Evolutionary conservation across 371 early-diverging fungal genomes (phyloP), one percentile per base, ranked within the genome.

Genomic region (Umbelopsis sp.): DNA sequence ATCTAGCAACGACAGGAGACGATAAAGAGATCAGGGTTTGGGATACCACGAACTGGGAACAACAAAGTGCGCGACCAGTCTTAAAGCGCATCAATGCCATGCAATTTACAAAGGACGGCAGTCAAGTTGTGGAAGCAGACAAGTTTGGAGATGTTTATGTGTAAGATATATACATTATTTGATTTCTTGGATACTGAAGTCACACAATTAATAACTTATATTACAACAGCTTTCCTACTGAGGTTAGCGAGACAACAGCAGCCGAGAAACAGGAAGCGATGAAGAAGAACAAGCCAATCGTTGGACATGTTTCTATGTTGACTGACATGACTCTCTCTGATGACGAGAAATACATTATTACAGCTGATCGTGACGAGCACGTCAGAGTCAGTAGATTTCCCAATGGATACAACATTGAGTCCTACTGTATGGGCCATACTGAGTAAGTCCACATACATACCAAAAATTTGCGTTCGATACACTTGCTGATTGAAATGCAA

Each of bases 301-400:
- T 96, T 9, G 99, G 99, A 25, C 98, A 97, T 74, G 97, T 98
- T 4, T 97, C 97, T 3, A 93, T 97, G 84, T 78, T 96, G 1
- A 95, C 95, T 5, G 95, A 93, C 70, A 84, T 97, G 83, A 92
- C 90, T 3, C 72, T 90, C 57, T 80, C 85, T 50, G 63, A 78
- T 5, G 83, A 87, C 67, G 86, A 89, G 71, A 88, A 86, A 71
- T 89, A 81, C 50, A 74, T 97, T 22, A 77, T 97, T 53, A 94
- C 98, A 9, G 88, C 94, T 67, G 99, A 99, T 79, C 93, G 99
- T 48, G 99, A 99, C 80, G 97, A 98, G 69, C 96, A 99, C 75
- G 89, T 99, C 67, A 89, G 99, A 24, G 88, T 97, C 46, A 93
- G 94, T 69, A 83, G 81, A 50, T 97, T 89, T 76, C 98, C 98